These are phyloP conservation scores for Gracilaria vermiculophylla DNA, from an alignment of 23 red algal species.

Conservation along the genomic window DNA sequence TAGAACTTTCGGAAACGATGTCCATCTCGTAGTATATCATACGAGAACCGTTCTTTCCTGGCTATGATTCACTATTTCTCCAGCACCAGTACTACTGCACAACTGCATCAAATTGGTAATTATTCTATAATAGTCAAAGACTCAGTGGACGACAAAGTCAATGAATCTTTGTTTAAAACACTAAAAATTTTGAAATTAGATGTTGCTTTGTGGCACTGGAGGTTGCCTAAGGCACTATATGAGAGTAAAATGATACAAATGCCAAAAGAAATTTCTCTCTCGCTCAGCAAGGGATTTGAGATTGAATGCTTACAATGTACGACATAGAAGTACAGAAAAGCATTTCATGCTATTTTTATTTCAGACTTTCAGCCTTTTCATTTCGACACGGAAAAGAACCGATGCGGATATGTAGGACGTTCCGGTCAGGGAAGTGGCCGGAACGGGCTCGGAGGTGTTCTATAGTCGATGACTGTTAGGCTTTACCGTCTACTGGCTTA, in stretches of 20 bases:
- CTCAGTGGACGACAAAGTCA: not conserved
- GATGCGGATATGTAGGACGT: no score
- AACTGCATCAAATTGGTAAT: not conserved
- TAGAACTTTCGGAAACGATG: not conserved
- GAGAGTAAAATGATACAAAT: not conserved
- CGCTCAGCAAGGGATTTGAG: not conserved
- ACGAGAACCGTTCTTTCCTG: not conserved
- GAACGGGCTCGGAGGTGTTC: no score
- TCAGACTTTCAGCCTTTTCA: not conserved
- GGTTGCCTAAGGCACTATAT: conserved; percentile 6
- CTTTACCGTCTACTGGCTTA: not conserved
- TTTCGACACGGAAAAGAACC: no score
- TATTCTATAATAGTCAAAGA: not conserved
- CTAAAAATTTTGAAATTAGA: not conserved
- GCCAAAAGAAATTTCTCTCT: not conserved
- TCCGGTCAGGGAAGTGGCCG: no score
- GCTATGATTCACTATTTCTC: no score
- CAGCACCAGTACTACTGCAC: no score
- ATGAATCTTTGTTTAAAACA: no score
- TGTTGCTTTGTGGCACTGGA: conserved; percentile 6
- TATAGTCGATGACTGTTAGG: no score
- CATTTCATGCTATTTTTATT: conserved; percentile 8
- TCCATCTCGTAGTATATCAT: not conserved
- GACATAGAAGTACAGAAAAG: conserved; percentile 9
- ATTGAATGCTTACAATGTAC: conserved; percentile 5